Conservation (phyloP, 2,329 filamentous ascomycete species). For the Colletotrichum sp. region DNA sequence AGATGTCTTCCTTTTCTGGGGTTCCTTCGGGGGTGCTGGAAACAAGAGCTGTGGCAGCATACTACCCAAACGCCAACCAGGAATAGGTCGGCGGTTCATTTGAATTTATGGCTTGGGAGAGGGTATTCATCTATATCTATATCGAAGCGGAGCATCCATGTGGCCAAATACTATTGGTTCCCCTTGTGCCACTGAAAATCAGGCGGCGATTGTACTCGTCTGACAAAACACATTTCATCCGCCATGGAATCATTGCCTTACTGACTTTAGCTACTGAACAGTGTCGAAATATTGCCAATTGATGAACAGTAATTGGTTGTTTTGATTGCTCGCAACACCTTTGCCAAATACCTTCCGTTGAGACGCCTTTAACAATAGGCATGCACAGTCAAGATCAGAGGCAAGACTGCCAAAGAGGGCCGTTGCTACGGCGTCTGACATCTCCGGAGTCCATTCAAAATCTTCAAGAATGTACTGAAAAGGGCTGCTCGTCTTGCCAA, state of each 20-base stretch:
- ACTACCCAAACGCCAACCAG: too few species aligned
- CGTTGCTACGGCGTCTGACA: background rate
- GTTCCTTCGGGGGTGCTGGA: too few species aligned
- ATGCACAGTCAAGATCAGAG: background rate
- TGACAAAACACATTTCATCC: background rate
- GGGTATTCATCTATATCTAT: too few species aligned
- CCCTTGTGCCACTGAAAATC: background rate
- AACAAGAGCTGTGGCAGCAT: too few species aligned
- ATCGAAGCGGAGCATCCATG: too few species aligned
- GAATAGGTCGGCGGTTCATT: too few species aligned
- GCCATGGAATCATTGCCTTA: fast-evolving
- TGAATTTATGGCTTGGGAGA: too few species aligned
- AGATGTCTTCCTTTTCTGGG: too few species aligned
- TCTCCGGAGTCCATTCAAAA: background rate
- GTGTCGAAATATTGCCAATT: background rate
- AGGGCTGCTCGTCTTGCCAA: background rate
- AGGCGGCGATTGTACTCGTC: background rate
- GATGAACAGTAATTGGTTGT: background rate
- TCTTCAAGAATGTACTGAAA: background rate
- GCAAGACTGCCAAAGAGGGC: background rate
- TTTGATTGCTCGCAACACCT: fast-evolving
- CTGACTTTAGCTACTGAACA: fast-evolving
- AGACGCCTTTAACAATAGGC: background rate
- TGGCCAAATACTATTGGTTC: background rate
- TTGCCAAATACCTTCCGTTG: background rate